Evolutionary conservation across 1,284 basidiomycete species (phyloP), one percentile per base, ranked within the genome.

Genomic region (Apiotrichum siamense): DNA sequence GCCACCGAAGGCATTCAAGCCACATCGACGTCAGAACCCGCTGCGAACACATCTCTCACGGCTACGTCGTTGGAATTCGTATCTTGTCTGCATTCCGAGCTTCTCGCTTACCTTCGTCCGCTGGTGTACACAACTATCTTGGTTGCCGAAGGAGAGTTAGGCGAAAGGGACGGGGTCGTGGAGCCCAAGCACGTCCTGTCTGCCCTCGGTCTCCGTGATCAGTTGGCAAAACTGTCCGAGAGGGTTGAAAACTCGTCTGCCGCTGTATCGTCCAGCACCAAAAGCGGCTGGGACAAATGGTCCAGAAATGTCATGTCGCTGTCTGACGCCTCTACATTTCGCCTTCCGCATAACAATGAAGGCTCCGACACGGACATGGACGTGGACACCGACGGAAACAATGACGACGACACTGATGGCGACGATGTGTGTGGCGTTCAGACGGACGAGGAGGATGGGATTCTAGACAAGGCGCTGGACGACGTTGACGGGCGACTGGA

Each of bases 51-150:
- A 2, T 11, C 44, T 10, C 15, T 32, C 12, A 10, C 20, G 4
- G 45, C 38, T 4, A 31, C 58, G 4, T 60, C 62, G 0, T 59
- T 58, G 33, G n/a, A 27, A 9, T 18, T 59, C 35, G 40, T 66
- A 4, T 36, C 31, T 15, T 44, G 45, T 17, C 52, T 66, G 10
- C 52, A 61, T 32, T 37, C 38, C 23, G 44, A 57, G 25, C 44
- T 65, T 7, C 31, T 61, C 9, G 47, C 39, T 1, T 62, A 54
- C 41, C 52, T 65, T 21, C 46, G 39, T 26, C 53, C 42, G 11
- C 52, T 65, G 6, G 43, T 63, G 2, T 55, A 57, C 20, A 32
- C 47, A 10, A 23, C 58, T 15, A 53, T 62, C 23, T 15, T 57
- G 18, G 20, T 65, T 7, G 63, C 60, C 21, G 60, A 62, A 26